Conservation (phyloP, 768 basidiomycete genomes). For the Kwoniella mangroviensis region DNA sequence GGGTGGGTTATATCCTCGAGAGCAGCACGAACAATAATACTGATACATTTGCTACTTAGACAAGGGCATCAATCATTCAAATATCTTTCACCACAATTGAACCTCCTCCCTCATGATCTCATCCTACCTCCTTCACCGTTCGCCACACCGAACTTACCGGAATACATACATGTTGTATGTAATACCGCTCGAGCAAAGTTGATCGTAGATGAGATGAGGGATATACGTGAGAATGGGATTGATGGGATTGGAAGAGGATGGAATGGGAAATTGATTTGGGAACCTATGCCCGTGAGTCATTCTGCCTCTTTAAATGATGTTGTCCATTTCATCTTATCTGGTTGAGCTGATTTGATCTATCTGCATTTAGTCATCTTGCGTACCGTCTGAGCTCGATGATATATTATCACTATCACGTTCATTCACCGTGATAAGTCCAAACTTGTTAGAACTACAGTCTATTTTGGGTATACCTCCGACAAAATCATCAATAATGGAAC, state of each 20-base stretch:
- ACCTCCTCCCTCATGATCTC: slow-evolving; percentile 38
- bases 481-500: not conserved
- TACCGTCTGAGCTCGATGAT: slow-evolving; percentile 23
- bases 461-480: slow-evolving; percentile 24
- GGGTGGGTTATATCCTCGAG: slow-evolving; percentile 35
- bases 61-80: slow-evolving; percentile 52
- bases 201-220: slow-evolving; percentile 32
- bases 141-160: slow-evolving; percentile 22
- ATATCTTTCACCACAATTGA: slow-evolving; percentile 39
- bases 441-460: slow-evolving; percentile 47
- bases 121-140: slow-evolving; percentile 44
- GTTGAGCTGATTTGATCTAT: not conserved
- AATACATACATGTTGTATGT: slow-evolving; percentile 49
- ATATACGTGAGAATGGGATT: slow-evolving; percentile 15
- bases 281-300: slow-evolving; percentile 44
- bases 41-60: slow-evolving; percentile 18
- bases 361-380: slow-evolving; percentile 23
- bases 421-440: slow-evolving; percentile 43
- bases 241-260: slow-evolving; percentile 26
- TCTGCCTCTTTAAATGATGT: not conserved
- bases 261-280: slow-evolving; percentile 46
- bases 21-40: not conserved
- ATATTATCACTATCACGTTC: slow-evolving; percentile 24
- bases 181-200: slow-evolving; percentile 26
- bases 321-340: not conserved